These are phyloP conservation scores for Trypanosomatidae sp. DNA, from an alignment of 208 protist species.

Conservation along the genomic window DNA sequence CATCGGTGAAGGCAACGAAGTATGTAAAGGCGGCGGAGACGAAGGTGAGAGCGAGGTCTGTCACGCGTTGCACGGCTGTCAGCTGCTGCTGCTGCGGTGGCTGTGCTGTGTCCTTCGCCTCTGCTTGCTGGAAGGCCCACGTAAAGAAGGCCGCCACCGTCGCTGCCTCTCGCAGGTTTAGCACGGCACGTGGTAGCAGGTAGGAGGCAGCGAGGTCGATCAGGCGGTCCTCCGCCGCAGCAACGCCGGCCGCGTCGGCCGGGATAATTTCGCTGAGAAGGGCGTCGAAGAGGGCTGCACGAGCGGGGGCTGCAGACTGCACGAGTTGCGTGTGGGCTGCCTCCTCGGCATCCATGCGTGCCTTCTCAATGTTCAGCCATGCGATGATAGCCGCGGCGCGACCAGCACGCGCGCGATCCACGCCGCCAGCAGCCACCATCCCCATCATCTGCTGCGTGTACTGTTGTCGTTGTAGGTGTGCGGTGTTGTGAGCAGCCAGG, in stretches of 20 bases:
- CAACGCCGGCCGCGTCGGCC: background rate
- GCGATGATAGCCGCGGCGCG: slow-evolving; percentile 10
- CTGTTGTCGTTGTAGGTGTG: background rate
- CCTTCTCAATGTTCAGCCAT: slow-evolving; percentile 37
- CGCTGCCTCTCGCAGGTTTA: slow-evolving; percentile 62
- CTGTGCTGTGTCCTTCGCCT: background rate
- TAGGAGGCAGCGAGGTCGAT: slow-evolving; percentile 44
- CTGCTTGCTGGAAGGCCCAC: slow-evolving; percentile 37
- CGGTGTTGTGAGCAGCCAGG: too few relatives aligned
- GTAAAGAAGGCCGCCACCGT: slow-evolving; percentile 62
- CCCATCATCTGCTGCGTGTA: background rate
- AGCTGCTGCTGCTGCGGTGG: background rate
- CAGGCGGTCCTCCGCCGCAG: slow-evolving; percentile 17
- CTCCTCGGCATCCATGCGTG: slow-evolving; percentile 41
- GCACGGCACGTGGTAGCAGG: slow-evolving; percentile 63
- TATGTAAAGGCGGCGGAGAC: slow-evolving; percentile 52
- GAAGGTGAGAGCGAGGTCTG: slow-evolving; percentile 52
- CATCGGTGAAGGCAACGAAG: slow-evolving; percentile 73
- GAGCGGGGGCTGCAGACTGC: background rate
- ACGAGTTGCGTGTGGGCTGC: slow-evolving; percentile 36
- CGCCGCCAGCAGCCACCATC: too few relatives aligned
- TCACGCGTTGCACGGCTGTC: background rate
- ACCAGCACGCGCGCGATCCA: background rate
- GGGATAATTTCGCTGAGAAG: slow-evolving; percentile 11
- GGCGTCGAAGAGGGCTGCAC: slow-evolving; percentile 1